Base-by-base conservation (phyloP, 768 basidiomycete species). In the Roridomyces roridus region DNA sequence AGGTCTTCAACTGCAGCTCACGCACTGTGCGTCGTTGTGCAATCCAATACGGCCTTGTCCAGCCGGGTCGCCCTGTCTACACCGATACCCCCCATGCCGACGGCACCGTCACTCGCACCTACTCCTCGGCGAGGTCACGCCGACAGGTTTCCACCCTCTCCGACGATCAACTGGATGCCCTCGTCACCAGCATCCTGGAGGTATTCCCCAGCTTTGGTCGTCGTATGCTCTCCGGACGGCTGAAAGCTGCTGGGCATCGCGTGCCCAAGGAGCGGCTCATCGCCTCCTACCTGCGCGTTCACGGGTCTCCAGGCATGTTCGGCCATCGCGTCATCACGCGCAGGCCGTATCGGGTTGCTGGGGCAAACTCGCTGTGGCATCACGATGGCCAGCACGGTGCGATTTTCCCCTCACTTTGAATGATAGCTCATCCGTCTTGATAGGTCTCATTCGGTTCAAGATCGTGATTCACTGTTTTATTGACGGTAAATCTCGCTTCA, bases 401-500 rank as follows among this genome's bases (percentile, higher is more conserved):
- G 54, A 59, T 15, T 40, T 44, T 43, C 9, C 34, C 24, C 25
- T 45, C 40, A 34, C 23, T 17, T 44, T 10, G 17, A 59, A 1
- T 11, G 15, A 6, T 28, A n/a, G n/a, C n/a, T 28, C 12, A 34
- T 25, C 12, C 8, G 5, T 24, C 2, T 6, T 24, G 6, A 23
- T 44, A 74, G 72, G 69, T 6, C 56, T 75, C 1, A 74, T 73
- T 15, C 66, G 61, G 0, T 75, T 68, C 66, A 64, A 65, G 31
- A 68, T 74, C 42, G 66, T 74, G 23, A 68, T 69, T 24, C 70
- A 72, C 62, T 69, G 57, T 4, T 72, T 74, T 46, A 69, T 74
- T 31, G 67, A 74, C 60, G 67, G 67, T 2, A 68, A 61, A 50
- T 66, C 67, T 1, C 57, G 52, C 6, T 47, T 47, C 42, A 46